Evolutionary conservation across 2,329 filamentous ascomycete species (phyloP).

Genomic region (Aureobasidium musti): DNA sequence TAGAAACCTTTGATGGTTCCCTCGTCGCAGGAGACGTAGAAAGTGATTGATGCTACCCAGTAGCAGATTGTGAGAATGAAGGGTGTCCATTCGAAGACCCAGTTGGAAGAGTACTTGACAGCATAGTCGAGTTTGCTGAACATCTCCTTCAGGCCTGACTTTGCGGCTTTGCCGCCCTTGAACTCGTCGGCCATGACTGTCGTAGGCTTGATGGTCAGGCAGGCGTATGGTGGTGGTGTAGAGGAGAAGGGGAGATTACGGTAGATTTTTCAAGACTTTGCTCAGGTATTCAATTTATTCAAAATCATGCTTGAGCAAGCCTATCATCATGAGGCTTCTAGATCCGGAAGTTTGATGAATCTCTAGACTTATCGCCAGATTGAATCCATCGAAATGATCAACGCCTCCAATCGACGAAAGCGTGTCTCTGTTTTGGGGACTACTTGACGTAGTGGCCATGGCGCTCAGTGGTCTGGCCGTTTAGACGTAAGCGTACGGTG

Average conservation of each 20-base stretch:
- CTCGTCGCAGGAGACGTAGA: slow-evolving; percentile 38
- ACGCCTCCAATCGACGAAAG: slow-evolving; percentile 2
- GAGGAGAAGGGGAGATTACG: background rate
- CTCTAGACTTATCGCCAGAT: slow-evolving; percentile 17
- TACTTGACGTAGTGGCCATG: slow-evolving; percentile 8
- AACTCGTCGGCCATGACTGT: slow-evolving; percentile 22
- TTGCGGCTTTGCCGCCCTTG: slow-evolving; percentile 16
- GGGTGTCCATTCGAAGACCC: slow-evolving; percentile 40
- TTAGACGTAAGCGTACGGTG: background rate
- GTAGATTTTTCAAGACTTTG: slow-evolving; percentile 16
- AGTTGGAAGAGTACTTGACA: slow-evolving; percentile 34
- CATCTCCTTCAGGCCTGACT: slow-evolving; percentile 4
- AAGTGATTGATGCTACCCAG: slow-evolving; percentile 38
- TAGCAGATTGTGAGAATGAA: slow-evolving; percentile 38
- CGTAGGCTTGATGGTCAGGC: background rate
- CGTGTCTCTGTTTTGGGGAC: background rate
- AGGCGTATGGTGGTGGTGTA: background rate
- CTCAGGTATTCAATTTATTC: slow-evolving; percentile 21
- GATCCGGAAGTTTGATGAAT: slow-evolving; percentile 9
- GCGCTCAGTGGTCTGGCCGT: slow-evolving; percentile 1
- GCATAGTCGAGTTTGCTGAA: slow-evolving; percentile 1
- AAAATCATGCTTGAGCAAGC: background rate
- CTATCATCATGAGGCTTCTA: background rate
- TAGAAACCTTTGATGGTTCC: slow-evolving; percentile 39
- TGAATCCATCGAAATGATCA: slow-evolving; percentile 18